phyloP scores from a whole-genome alignment of 306 rosid species.

The Castanea mollissima region DNA sequence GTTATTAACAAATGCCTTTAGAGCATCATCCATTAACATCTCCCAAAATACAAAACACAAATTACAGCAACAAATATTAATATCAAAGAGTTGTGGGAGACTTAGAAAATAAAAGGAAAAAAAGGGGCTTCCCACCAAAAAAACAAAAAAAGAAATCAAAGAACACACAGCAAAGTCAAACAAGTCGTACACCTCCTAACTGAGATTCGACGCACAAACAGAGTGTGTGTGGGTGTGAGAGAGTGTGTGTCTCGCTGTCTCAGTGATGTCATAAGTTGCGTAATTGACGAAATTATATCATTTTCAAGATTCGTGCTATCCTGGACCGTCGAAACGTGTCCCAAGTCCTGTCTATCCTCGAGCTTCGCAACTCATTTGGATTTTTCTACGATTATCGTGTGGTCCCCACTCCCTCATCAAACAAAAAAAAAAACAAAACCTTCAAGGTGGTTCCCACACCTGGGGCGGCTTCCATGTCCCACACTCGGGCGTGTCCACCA shows the following conservation, averaged over 20 bases:
- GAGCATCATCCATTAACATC: too few relatives aligned
- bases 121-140: not conserved
- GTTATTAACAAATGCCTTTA: too few relatives aligned
- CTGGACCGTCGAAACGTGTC: slow-evolving; percentile 27
- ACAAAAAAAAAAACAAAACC: too few relatives aligned
- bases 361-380: not conserved
- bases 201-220: slow-evolving; percentile 25
- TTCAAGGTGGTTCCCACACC: not conserved
- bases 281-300: slow-evolving; percentile 8
- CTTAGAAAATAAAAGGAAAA: not conserved
- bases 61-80: too few relatives aligned
- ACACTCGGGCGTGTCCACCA: slow-evolving; percentile 28
- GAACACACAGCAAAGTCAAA: slow-evolving; percentile 28
- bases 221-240: not conserved
- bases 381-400: not conserved
- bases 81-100: too few relatives aligned
- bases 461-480: not conserved
- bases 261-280: slow-evolving; percentile 21
- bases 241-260: not conserved
- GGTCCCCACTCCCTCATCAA: too few relatives aligned
- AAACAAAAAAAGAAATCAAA: not conserved
- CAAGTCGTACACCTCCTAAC: slow-evolving; percentile 13
- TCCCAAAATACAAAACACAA: too few relatives aligned
- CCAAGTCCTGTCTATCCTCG: not conserved
- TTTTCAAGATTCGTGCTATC: slow-evolving; percentile 20